phyloP scores from a whole-genome alignment of 495 filamentous ascomycete species.

The Xylaria palmicola region DNA sequence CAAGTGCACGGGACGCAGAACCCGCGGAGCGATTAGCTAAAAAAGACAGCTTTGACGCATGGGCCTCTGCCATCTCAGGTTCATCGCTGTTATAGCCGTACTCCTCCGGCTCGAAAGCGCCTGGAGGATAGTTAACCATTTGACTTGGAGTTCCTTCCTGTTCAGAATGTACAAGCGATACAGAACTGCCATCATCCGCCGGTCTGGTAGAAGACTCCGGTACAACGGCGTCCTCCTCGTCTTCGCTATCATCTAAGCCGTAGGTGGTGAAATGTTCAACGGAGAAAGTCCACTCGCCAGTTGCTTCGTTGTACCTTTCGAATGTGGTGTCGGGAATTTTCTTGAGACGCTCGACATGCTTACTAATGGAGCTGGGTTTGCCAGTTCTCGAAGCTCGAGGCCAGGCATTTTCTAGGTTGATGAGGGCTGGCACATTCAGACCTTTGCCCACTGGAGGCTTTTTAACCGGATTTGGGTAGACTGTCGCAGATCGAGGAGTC shows the following conservation, averaged over 20 bases:
- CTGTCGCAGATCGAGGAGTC: conserved; percentile 71
- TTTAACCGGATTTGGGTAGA: conserved; percentile 70
- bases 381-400: conserved; percentile 66
- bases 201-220: conserved; percentile 8
- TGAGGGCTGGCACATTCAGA: conserved; percentile 84
- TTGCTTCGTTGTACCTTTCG: conserved; percentile 69
- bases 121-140: conserved; percentile 67
- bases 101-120: conserved; percentile 65
- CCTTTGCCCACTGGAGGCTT: conserved; percentile 84
- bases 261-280: conserved; percentile 97
- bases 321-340: conserved; percentile 77
- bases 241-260: conserved; percentile 82
- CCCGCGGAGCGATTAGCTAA: conserved; percentile 85
- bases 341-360: conserved; percentile 79
- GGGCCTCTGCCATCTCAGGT: conserved; percentile 30
- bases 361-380: conserved; percentile 53
- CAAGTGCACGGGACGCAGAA: conserved; percentile 67
- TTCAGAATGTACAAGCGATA: conserved; percentile 30
- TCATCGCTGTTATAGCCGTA: conserved; percentile 53
- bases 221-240: conserved; percentile 60
- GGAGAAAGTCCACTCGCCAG: conserved; percentile 84
- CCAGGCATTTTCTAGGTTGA: conserved; percentile 86
- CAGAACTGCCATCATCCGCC: background rate
- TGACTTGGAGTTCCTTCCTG: conserved; percentile 83
- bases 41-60: conserved; percentile 68